Conservation (phyloP, 2,329 filamentous ascomycete genomes). For the Xylariaceae sp. region DNA sequence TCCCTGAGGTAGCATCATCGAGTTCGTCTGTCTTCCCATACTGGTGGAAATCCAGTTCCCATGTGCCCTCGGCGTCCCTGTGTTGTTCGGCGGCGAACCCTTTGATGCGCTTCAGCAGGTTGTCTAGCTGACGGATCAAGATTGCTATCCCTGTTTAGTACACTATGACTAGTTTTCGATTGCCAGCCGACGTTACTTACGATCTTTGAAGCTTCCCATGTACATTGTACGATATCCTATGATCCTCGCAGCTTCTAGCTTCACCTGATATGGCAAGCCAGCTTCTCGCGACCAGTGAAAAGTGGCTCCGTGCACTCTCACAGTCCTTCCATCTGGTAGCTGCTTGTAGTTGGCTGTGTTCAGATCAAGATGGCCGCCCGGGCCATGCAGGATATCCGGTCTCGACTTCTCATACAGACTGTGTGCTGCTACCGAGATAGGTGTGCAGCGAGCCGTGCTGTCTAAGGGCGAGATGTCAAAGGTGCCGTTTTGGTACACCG, state of each 20-base stretch:
- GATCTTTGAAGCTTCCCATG: slow-evolving; percentile 55
- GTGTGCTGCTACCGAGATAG: slow-evolving; percentile 58
- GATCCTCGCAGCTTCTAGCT: slow-evolving; percentile 54
- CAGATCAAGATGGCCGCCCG: slow-evolving; percentile 56
- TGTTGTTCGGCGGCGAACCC: slow-evolving; percentile 36
- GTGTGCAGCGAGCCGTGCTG: slow-evolving; percentile 51
- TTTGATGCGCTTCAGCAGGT: slow-evolving; percentile 44
- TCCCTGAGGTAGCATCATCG: not conserved
- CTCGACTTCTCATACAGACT: slow-evolving; percentile 62
- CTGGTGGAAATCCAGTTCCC: slow-evolving; percentile 52
- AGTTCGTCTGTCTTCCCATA: slow-evolving; percentile 50
- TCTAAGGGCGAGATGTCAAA: slow-evolving; percentile 56
- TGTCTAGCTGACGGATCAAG: slow-evolving; percentile 50
- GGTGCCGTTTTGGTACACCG: slow-evolving; percentile 47
- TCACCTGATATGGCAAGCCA: slow-evolving; percentile 51
- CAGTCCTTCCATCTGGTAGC: slow-evolving; percentile 47
- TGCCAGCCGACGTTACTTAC: slow-evolving; percentile 28
- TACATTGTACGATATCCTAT: slow-evolving; percentile 54
- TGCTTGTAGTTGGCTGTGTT: slow-evolving; percentile 51
- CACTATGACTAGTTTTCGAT: not conserved
- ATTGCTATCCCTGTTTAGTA: slow-evolving; percentile 44
- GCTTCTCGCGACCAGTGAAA: slow-evolving; percentile 43
- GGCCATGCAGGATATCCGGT: slow-evolving; percentile 57
- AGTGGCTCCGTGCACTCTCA: slow-evolving; percentile 48
- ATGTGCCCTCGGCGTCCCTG: slow-evolving; percentile 33